Evolutionary conservation across 805 yeast species (phyloP).

Genomic region (Wickerhamiella azymoides): DNA sequence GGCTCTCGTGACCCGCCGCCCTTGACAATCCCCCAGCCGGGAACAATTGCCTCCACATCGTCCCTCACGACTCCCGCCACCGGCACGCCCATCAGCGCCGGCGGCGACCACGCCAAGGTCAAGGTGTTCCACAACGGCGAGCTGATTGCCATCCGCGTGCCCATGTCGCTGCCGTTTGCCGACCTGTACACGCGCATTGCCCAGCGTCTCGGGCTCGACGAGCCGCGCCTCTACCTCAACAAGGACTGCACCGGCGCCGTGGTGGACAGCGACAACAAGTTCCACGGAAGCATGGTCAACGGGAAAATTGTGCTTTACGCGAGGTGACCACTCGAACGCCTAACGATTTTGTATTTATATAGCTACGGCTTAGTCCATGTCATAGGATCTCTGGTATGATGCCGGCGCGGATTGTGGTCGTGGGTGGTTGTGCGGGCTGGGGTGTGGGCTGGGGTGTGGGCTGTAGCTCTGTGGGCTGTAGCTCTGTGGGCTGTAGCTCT

Average conservation of each 20-base stretch:
- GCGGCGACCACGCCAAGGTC: constrained; percentile 22
- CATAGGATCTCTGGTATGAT: no score
- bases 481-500: neutral
- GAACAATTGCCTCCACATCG: neutral
- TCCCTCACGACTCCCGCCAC: neutral
- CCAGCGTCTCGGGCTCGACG: constrained; percentile 22
- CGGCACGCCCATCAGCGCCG: neutral
- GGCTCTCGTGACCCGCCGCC: neutral
- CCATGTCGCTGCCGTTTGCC: constrained; percentile 21
- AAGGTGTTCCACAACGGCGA: constrained; percentile 28
- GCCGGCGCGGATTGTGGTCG: no score
- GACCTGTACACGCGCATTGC: constrained; percentile 23
- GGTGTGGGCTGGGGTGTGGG: no score
- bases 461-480: neutral
- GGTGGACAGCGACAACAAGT: constrained; percentile 21
- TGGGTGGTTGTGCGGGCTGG: no score
- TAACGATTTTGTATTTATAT: neutral
- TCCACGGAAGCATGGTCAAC: constrained; percentile 19
- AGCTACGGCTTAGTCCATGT: neutral
- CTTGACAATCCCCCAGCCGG: neutral
- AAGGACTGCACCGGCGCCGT: constrained; percentile 19
- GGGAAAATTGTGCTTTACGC: constrained; percentile 23
- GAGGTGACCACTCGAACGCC: neutral
- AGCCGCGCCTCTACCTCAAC: constrained; percentile 20
- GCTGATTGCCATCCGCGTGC: constrained; percentile 28